Evolutionary conservation across 768 basidiomycete genomes (phyloP).

Genomic region (Pleurotus ostreatus): DNA sequence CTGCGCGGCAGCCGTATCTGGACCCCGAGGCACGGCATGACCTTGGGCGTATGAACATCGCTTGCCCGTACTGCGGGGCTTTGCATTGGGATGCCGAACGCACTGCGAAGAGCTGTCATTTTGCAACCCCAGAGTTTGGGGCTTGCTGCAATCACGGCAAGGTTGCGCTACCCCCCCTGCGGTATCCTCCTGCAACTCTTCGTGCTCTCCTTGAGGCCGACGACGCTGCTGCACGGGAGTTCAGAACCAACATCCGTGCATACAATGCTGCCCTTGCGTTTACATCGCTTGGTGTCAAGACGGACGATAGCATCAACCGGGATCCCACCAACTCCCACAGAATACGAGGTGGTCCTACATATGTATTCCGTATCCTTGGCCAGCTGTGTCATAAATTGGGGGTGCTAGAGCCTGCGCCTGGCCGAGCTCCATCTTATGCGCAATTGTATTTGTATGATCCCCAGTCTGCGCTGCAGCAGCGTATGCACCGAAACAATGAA

Average conservation of each 20-base stretch:
- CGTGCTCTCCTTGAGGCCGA: not conserved
- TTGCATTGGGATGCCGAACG: constrained; percentile 16
- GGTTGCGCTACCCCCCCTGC: constrained; percentile 15
- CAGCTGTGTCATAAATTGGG: constrained; percentile 27
- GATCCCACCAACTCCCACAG: not conserved
- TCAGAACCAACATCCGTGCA: constrained; percentile 26
- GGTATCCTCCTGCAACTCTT: constrained; percentile 9
- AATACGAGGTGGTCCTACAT: constrained; percentile 20
- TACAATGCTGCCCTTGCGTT: constrained; percentile 34
- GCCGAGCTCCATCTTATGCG: constrained; percentile 21
- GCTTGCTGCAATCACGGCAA: constrained; percentile 24
- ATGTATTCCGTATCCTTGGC: constrained; percentile 23
- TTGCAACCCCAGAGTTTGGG: constrained; percentile 16
- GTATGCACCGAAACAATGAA: constrained; percentile 12
- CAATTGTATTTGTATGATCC: constrained; percentile 40
- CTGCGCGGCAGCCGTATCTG: constrained; percentile 10
- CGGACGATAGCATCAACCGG: constrained; percentile 17
- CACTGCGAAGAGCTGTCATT: not conserved
- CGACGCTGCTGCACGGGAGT: constrained; percentile 17
- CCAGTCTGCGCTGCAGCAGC: constrained; percentile 16
- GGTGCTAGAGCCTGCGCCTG: constrained; percentile 23
- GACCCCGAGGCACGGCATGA: constrained; percentile 12
- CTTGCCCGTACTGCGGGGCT: constrained; percentile 10
- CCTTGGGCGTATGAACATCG: constrained; percentile 15
- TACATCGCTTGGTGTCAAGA: constrained; percentile 24